Evolutionary conservation across 2,329 filamentous ascomycete species (phyloP), one percentile per base, ranked within the genome.

Genomic region (Aspergillus sp.): DNA sequence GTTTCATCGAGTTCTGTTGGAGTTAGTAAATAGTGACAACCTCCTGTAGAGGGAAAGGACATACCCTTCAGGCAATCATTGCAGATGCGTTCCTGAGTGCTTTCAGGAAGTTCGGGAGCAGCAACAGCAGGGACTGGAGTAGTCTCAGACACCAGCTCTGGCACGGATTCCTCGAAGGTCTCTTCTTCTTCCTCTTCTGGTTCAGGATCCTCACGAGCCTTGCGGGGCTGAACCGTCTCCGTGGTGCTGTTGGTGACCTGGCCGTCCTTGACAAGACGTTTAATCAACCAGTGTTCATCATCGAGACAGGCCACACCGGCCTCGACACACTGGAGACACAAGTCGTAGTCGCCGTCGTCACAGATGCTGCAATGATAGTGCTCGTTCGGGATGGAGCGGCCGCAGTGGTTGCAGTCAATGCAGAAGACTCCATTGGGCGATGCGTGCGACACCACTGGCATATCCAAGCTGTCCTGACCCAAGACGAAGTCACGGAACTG

Each of bases 331-430:
- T 81, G 77, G 65, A 88, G 84, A 82, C 96, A 99, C 30, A 99
- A 85, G 72, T 99, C 95, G 71, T 93, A 99, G 75, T 99, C 95
- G 42, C 94, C 95, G 59, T 90, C 86, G 65, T 98, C 92, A 73
- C 95, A 99, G 60, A 90, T 91, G 66, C 90, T 90, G 82, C 96
- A 99, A 79, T 99, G 95, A 77, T 91, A 99, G 78, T 99, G 94
- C 54, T 87, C 85, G 68, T 92, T 88, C 27, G 89, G 85, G 70
- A 97, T 92, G 44, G 88, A 86, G 62, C 81, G 82, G 67, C 92
- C 89, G 77, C 95, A 99, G 74, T 86, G 85, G 80, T 99, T 98
- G 85, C 95, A 99, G 82, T 91, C 96, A 48, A 99, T 92, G 11
- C 90, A 90, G 77, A 93, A 96, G 50, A 84, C 79, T 58, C 71